Conservation (phyloP, 164 flowering plant species). For the Sextonia rubra region DNA sequence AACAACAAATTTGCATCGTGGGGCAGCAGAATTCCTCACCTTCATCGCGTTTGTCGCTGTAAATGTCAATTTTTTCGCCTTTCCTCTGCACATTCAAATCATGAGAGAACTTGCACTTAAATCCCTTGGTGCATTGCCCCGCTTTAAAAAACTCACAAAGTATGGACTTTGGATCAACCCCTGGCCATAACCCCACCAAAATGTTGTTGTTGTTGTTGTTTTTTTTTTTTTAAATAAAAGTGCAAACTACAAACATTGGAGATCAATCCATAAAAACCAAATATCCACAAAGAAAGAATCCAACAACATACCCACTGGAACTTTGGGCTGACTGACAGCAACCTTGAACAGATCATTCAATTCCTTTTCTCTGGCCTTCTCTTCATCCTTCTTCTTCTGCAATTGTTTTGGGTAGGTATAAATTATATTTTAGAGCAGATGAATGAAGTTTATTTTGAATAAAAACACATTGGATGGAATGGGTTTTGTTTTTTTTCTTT, state of each 20-base stretch:
- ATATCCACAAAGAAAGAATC: neutral
- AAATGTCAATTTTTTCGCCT: conserved; percentile 93
- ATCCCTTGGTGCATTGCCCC: conserved; percentile 94
- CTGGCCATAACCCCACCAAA: conserved; percentile 28
- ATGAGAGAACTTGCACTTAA: conserved; percentile 97
- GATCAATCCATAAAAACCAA: neutral
- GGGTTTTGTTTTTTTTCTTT: neutral
- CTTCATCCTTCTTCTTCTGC: conserved; percentile 99
- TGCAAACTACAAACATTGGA: neutral
- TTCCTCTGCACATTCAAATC: conserved; percentile 93
- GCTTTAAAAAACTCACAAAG: conserved; percentile 86
- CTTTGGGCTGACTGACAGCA: conserved; percentile 95
- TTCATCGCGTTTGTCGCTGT: conserved; percentile 84
- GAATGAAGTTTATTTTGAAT: neutral
- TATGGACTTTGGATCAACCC: conserved; percentile 99
- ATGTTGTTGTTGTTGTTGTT: too few species aligned
- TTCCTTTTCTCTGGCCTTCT: conserved; percentile 89
- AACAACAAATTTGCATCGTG: too few species aligned
- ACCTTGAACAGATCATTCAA: conserved; percentile 84
- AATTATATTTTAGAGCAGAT: neutral
- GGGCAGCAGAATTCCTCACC: conserved; percentile 30
- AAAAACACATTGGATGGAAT: neutral
- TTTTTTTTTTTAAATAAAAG: too few species aligned
- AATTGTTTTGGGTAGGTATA: neutral
- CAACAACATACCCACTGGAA: conserved; percentile 63